Evolutionary conservation across 2,329 filamentous ascomycete species (phyloP), one percentile per base, ranked within the genome.

Genomic region (Pseudopyricularia cyperi): DNA sequence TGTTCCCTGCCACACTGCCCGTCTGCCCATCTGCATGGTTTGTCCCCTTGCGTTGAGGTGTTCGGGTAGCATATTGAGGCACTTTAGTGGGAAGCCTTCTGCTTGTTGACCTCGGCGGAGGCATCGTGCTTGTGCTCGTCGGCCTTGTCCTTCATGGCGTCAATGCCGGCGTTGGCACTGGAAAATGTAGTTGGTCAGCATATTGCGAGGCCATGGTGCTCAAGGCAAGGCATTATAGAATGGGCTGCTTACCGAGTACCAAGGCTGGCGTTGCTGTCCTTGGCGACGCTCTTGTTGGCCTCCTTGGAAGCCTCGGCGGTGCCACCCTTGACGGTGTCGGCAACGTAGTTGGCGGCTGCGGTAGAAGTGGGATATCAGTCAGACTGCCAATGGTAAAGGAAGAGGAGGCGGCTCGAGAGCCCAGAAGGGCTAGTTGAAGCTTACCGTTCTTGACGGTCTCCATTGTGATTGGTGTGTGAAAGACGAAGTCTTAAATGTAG

Each of bases 231-330:
- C 24, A 15, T 9, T 28, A 17, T n/a, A 2, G 24, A 53, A 28
- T 17, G 24, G 14, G 35, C 6, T 52, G n/a, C 63, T 57, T 63
- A 67, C 66, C 77, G 76, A 61, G 70, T 71, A 58, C 64, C 62
- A 54, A 76, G 15, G 54, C 60, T 61, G 56, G 66, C 67, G 63
- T 79, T 68, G 65, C 61, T 65, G 64, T 75, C 73, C 71, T 81
- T 79, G 63, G 77, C 77, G 61, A 71, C 63, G 39, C 66, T 63
- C 75, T 80, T 79, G 75, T 80, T 80, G 71, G 68, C 71, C 70
- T 79, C 75, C 74, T 80, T 78, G 65, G 70, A 73, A 56, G 74
- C 71, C 34, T 46, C 50, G 46, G 53, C 35, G 59, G 70, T 66
- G 52, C 71, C 65, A 54, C 68, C 63, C 64, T 74, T 67, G 63